Base-by-base conservation (phyloP, 345 rosid genomes). In the Combretum micranthum region DNA sequence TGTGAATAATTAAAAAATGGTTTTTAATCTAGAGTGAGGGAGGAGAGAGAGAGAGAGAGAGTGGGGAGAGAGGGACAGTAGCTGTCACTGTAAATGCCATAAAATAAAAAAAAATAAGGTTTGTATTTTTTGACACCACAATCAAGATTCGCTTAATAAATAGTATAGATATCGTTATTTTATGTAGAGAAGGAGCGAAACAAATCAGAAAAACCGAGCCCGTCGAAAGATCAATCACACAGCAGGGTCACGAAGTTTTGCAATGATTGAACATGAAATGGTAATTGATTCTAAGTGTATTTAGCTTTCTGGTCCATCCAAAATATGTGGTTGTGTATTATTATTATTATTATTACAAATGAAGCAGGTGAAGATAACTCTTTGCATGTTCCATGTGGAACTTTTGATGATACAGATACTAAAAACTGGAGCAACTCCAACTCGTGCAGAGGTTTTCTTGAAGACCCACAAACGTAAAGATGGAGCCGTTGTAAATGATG, bases 401-500 rank as follows among this genome's bases (percentile, higher is more conserved):
- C 37, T 20, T 20, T 13, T 21, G 20, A 16, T 21, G 17, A 45
- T 18, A 2, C 23, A 57, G 61, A 57, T 45, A 48, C 42, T 44
- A 9, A 57, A 46, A 48, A 16, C 15, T 57, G 61, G 61, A 46
- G 43, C 25, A 15, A 52, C 49, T 20, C 52, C 61, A 3, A 45
- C 52, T 45, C 18, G 11, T 18, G 61, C 42, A 9, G 50, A 57
- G 26, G 50, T 57, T 47, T 57, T 19, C 47, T 20, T 26, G n/a
- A 43, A 20, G 61, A 57, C 61, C 61, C 61, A 57, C 49, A 46
- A 48, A n/a, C 61, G 37, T 23, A 57, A 57, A 46, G 52, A 57
- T 57, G 61, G 61, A n/a, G 47, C 61, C 8, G 61, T 26, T 46
- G 48, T 46, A 48, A 57, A 57, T 46, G 61, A 57, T 20, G 61